phyloP scores from a whole-genome alignment of 768 basidiomycete species.

The Lactarius quietus region DNA sequence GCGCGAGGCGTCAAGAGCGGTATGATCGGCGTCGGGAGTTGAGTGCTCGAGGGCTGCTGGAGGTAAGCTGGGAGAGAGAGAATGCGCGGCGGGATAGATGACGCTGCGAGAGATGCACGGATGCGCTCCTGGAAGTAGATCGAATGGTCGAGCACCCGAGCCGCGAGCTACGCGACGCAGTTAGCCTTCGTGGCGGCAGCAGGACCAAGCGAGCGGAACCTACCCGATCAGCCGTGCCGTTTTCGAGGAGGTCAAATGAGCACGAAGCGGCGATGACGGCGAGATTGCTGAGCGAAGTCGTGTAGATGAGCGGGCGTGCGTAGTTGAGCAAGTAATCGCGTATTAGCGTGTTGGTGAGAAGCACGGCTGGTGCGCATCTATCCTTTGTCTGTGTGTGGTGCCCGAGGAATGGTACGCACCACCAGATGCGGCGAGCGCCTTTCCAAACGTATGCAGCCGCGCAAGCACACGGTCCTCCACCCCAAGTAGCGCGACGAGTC shows the following conservation, averaged over 20 bases:
- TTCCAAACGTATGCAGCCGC: conserved; percentile 89
- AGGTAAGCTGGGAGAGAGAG: conserved; percentile 31
- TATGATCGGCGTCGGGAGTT: conserved; percentile 70
- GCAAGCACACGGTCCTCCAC: conserved; percentile 70
- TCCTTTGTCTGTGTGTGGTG: not conserved
- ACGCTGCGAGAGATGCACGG: conserved; percentile 28
- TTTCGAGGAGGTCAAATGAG: conserved; percentile 73
- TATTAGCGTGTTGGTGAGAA: conserved; percentile 67
- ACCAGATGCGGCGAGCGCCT: conserved; percentile 81
- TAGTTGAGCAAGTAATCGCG: conserved; percentile 89
- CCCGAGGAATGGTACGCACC: conserved; percentile 48
- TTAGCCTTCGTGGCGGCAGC: conserved; percentile 24
- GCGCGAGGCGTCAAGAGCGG: conserved; percentile 78
- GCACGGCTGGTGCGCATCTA: conserved; percentile 53
- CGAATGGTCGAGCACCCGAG: conserved; percentile 45
- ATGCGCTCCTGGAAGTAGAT: conserved; percentile 37
- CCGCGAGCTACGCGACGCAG: conserved; percentile 30
- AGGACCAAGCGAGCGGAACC: conserved; percentile 28
- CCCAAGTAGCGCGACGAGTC: conserved; percentile 66
- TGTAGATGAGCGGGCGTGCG: conserved; percentile 87
- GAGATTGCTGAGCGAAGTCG: conserved; percentile 75
- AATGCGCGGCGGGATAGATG: conserved; percentile 35
- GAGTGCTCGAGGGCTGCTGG: conserved; percentile 27
- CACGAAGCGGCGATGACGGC: conserved; percentile 73
- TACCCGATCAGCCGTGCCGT: conserved; percentile 62